Percentiles rank a stretch among this genome's conserved stretches.
Evolutionary conservation across 2,329 filamentous ascomycete species (phyloP).

Genomic region (Ceratocystiopsis minuta): DNA sequence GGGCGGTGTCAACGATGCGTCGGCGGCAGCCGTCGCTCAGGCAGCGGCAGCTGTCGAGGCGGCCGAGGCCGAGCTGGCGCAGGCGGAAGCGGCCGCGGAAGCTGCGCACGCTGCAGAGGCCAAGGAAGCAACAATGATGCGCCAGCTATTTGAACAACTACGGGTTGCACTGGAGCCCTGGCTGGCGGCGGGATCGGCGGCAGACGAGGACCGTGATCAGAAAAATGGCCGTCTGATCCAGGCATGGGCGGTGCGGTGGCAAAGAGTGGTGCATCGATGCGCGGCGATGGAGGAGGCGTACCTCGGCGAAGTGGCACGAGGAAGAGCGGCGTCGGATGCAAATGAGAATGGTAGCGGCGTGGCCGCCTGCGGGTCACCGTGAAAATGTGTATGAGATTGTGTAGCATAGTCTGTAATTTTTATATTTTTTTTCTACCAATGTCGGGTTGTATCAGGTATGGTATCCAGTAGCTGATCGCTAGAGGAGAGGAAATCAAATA

Average conservation of each 20-base stretch:
- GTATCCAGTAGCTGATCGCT: no score
- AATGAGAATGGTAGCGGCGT: not conserved
- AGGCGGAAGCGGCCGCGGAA: slow-evolving; percentile 7
- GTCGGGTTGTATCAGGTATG: no score
- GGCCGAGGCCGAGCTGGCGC: slow-evolving; percentile 15
- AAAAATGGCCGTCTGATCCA: slow-evolving; percentile 44
- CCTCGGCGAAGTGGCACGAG: slow-evolving; percentile 22
- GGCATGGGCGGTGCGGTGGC: slow-evolving; percentile 74
- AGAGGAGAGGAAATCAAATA: no score
- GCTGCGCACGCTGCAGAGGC: slow-evolving; percentile 44
- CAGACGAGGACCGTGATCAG: slow-evolving; percentile 36
- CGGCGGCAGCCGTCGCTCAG: slow-evolving; percentile 19
- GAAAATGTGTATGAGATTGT: not conserved
- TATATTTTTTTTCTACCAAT: not conserved
- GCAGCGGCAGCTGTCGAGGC: slow-evolving; percentile 5
- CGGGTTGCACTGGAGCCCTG: slow-evolving; percentile 61
- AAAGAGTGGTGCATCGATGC: slow-evolving; percentile 66
- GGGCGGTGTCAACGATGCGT: not conserved
- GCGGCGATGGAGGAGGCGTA: slow-evolving; percentile 70
- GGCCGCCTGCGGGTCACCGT: not conserved
- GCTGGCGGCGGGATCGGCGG: slow-evolving; percentile 47
- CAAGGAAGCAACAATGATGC: slow-evolving; percentile 56
- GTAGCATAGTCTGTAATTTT: not conserved
- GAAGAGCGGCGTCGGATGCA: slow-evolving; percentile 6
- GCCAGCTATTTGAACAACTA: slow-evolving; percentile 62